Percentiles rank a stretch among this genome's conserved stretches.
Conservation (phyloP, 345 rosid species). For the Melaleuca quinquenervia region DNA sequence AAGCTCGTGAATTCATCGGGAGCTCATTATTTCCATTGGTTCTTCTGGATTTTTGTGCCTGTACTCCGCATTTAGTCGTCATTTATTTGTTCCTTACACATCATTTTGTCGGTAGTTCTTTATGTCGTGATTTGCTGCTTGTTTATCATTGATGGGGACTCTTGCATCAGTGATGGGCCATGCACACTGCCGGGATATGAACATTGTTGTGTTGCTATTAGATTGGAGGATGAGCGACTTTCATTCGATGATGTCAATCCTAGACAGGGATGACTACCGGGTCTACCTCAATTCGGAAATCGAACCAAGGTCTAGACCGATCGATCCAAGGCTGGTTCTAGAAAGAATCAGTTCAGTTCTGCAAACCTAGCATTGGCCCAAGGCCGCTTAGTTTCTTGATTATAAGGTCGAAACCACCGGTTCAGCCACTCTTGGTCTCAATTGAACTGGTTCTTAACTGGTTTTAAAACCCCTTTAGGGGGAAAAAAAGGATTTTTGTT, state of each 20-base stretch:
- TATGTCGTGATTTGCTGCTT: background rate
- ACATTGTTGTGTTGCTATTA: background rate
- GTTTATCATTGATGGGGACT: background rate
- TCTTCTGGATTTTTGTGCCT: background rate
- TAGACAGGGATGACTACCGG: background rate
- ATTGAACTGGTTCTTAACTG: background rate
- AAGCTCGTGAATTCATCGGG: background rate
- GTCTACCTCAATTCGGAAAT: background rate
- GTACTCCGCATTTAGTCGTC: background rate
- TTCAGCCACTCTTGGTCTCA: background rate
- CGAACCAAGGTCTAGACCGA: background rate
- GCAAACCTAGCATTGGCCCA: background rate
- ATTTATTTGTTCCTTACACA: background rate
- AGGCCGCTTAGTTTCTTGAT: background rate
- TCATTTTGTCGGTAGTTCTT: background rate
- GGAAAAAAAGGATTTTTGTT: background rate
- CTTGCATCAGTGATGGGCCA: background rate
- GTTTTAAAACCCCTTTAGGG: background rate
- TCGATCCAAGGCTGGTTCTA: background rate
- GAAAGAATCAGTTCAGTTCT: background rate
- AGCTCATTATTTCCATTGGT: background rate
- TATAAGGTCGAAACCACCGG: background rate
- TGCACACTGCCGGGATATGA: background rate
- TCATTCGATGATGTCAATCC: background rate
- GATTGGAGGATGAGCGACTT: background rate